Evolutionary conservation across 2,329 filamentous ascomycete genomes (phyloP), one percentile per base, ranked within the genome.

Genomic region (Trichoderma atrobrunneum): DNA sequence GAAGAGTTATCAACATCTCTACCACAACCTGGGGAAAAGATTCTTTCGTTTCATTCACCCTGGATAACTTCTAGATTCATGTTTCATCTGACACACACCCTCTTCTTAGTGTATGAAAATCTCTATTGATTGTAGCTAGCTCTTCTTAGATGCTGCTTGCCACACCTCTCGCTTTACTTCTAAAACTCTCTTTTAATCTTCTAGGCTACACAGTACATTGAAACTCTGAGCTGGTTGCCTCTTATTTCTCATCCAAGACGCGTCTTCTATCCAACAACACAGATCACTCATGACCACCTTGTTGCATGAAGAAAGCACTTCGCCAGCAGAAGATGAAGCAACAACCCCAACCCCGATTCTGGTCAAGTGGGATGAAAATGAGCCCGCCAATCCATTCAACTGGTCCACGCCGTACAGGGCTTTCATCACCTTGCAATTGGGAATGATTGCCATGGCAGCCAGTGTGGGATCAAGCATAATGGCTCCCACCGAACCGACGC

Each of bases 311-410:
- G 61, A 12, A 28, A 18, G 36, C 34, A 63, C 14, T 18, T 30
- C 61, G 21, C 24, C 34, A 48, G 34, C 32, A 48, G 61, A 43
- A 63, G 61, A 43, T 18, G 61, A 48, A 63, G 60, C 61, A 21
- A 26, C 36, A 39, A 43, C 61, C 36, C 34, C 34, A 43, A 43
- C 61, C 61, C 34, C 34, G 36, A 63, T 63, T 26, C 61, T 63
- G 36, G 61, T 63, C 34, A 63, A 63, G 21, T 63, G 61, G 61
- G 61, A 63, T 28, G 61, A 63, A 63, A 63, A 63, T 43, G 61
- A 63, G 24, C 32, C 61, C 21, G 61, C 61, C 14, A 63, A 63
- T n/a, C 61, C 61, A 24, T 36, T 28, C 32, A 63, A 63, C 36
- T 63, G 61, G 61, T 32, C 24, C 24, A 63, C 61, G 36, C 10